phyloP scores from a whole-genome alignment of 169 alveolate species.

The Babesia gibsoni region DNA sequence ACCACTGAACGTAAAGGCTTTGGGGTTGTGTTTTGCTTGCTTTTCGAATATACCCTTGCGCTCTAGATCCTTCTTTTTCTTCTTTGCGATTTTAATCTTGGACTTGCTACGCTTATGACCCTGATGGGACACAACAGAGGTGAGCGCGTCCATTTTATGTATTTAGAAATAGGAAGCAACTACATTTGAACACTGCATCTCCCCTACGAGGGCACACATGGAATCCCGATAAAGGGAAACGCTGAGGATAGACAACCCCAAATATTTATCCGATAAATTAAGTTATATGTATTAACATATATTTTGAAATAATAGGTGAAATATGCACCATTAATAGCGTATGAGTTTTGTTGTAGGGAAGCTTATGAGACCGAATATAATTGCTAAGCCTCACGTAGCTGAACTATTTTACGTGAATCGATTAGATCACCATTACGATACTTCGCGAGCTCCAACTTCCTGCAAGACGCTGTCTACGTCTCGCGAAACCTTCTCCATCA shows the following conservation, averaged over 20 bases:
- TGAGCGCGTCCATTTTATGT: constrained; percentile 36
- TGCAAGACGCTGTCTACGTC: constrained; percentile 11
- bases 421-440: too few relatives aligned
- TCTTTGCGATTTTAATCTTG: constrained; percentile 14
- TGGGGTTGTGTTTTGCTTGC: constrained; percentile 80
- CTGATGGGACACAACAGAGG: constrained; percentile 1
- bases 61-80: constrained; percentile 31
- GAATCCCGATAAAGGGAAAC: too few relatives aligned
- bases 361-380: too few relatives aligned
- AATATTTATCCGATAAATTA: too few relatives aligned
- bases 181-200: neutral
- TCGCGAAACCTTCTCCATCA: neutral
- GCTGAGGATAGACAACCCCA: too few relatives aligned
- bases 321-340: too few relatives aligned
- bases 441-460: neutral
- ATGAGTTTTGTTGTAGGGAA: too few relatives aligned
- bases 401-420: too few relatives aligned
- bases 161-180: neutral
- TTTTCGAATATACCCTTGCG: constrained; percentile 31
- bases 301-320: too few relatives aligned
- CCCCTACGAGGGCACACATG: too few relatives aligned
- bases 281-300: too few relatives aligned
- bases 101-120: constrained; percentile 53
- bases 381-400: too few relatives aligned
- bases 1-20: constrained; percentile 92